Percentiles rank a stretch among this genome's conserved stretches.
Evolutionary conservation across 305 asterid species (phyloP).

Genomic region (Plantago coronopus): DNA sequence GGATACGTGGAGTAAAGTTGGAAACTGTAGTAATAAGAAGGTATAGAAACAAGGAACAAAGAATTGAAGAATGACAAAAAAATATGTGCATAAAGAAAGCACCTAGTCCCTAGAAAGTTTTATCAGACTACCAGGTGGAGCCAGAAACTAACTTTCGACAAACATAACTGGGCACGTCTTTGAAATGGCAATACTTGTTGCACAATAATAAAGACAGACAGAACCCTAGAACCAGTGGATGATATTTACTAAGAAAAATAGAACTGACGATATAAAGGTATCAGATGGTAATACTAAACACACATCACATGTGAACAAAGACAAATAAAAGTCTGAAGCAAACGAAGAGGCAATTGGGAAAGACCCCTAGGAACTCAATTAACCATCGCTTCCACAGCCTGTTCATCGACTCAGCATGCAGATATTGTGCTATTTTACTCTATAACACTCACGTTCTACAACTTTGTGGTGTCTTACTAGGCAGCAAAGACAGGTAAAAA

Average conservation of each 20-base stretch:
- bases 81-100: background rate
- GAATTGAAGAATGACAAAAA: background rate
- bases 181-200: background rate
- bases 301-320: background rate
- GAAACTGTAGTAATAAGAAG: background rate
- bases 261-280: conserved; percentile 4
- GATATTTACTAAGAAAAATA: background rate
- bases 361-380: background rate
- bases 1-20: background rate
- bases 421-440: background rate
- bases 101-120: no score
- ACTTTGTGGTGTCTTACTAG: no score
- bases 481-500: no score
- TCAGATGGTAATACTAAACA: background rate
- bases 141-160: background rate
- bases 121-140: background rate
- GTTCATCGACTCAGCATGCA: background rate
- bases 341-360: background rate
- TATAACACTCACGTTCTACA: no score
- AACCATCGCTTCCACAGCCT: background rate
- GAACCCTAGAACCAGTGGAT: background rate
- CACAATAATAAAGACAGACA: background rate
- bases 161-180: background rate
- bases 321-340: background rate
- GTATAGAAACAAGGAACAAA: conserved; percentile 2